Conservation (phyloP, 805 yeast genomes). For the Cyberlindnera japonica region DNA sequence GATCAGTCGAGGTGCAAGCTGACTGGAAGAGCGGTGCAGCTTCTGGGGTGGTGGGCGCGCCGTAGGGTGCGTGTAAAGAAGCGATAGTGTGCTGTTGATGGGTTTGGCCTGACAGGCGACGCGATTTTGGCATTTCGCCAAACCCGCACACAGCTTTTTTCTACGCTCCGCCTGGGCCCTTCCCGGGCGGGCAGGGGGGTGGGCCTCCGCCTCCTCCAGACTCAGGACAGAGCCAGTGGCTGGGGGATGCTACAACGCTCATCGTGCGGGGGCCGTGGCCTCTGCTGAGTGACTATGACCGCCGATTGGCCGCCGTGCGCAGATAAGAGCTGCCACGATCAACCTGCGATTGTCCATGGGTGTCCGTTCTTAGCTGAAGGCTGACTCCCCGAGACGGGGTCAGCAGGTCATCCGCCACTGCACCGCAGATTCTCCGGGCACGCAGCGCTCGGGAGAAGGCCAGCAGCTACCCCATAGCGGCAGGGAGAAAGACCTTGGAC, state of each 20-base stretch:
- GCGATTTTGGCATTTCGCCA: too few relatives aligned
- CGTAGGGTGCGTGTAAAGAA: neutral
- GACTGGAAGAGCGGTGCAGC: neutral
- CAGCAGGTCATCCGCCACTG: neutral
- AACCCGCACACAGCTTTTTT: neutral
- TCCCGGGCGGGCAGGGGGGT: neutral
- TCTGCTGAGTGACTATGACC: too few relatives aligned
- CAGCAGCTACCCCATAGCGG: too few relatives aligned
- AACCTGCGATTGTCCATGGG: neutral
- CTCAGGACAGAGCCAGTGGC: too few relatives aligned
- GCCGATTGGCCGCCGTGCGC: too few relatives aligned
- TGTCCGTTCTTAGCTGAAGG: neutral
- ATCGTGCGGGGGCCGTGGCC: too few relatives aligned
- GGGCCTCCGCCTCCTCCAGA: neutral
- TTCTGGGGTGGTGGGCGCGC: too few relatives aligned
- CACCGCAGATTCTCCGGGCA: neutral
- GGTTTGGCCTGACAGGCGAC: neutral
- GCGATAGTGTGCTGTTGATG: neutral
- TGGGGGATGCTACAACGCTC: too few relatives aligned
- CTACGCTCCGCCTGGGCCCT: too few relatives aligned
- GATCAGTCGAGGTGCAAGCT: too few relatives aligned
- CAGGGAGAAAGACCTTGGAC: neutral
- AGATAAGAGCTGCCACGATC: neutral
- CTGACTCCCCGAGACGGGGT: neutral
- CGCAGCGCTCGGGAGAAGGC: too few relatives aligned